Evolutionary conservation across 2,329 filamentous ascomycete species (phyloP).

Genomic region (Cordyceps militaris): DNA sequence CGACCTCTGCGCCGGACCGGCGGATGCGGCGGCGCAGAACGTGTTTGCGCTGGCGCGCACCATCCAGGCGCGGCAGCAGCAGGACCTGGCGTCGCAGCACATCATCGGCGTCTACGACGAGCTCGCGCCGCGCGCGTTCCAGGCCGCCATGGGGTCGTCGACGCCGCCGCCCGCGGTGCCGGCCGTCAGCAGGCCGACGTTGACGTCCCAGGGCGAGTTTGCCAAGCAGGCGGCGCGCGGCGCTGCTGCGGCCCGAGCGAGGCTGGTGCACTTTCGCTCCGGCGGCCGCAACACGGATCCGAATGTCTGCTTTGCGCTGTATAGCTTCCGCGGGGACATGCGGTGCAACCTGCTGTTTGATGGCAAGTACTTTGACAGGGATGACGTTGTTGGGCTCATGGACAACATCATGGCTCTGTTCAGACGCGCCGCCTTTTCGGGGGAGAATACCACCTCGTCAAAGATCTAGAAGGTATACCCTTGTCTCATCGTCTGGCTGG

Average conservation of each 20-base stretch:
- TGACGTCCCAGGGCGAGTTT: constrained; percentile 2
- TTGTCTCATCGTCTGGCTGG: too few relatives aligned
- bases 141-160: neutral
- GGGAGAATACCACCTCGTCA: neutral
- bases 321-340: neutral
- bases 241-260: too few relatives aligned
- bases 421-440: neutral
- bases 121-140: neutral
- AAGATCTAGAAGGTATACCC: neutral
- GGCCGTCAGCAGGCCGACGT: neutral
- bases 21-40: too few relatives aligned
- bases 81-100: neutral
- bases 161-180: neutral
- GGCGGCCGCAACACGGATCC: constrained; percentile 5
- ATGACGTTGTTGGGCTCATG: neutral
- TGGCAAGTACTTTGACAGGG: neutral
- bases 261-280: neutral
- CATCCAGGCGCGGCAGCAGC: neutral
- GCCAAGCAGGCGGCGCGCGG: neutral
- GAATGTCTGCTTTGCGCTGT: constrained; percentile 5
- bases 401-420: neutral
- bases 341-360: neutral
- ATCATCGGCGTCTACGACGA: constrained; percentile 1
- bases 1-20: too few relatives aligned
- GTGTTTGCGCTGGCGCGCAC: neutral